Conservation (phyloP, 441 rosid species). For the Sinapis alba region DNA sequence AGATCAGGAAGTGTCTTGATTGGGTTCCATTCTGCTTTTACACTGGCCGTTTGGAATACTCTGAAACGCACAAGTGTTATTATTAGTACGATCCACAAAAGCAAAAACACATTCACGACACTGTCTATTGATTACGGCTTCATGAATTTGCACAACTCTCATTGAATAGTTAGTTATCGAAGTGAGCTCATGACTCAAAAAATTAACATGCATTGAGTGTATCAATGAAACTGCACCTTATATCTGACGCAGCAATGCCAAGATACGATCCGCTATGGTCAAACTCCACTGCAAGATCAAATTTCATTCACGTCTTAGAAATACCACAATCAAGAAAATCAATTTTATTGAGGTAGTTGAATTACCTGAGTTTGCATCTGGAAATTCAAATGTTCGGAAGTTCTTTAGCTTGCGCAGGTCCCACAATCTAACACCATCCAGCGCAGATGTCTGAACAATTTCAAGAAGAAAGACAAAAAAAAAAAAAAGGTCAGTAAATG, state of each 20-base stretch:
- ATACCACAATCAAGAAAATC: slow-evolving; percentile 3
- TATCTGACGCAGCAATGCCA: slow-evolving; percentile 89
- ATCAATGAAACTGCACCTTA: slow-evolving; percentile 51
- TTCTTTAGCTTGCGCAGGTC: slow-evolving; percentile 95
- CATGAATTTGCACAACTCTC: background rate
- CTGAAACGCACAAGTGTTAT: slow-evolving; percentile 41
- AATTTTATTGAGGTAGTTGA: too few species aligned
- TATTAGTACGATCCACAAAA: background rate
- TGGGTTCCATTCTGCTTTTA: slow-evolving; percentile 94
- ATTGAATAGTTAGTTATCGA: background rate
- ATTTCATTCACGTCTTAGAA: slow-evolving; percentile 1
- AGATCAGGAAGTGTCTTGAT: slow-evolving; percentile 87
- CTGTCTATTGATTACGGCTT: background rate
- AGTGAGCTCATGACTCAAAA: background rate
- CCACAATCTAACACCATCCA: slow-evolving; percentile 97
- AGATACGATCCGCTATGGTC: slow-evolving; percentile 95
- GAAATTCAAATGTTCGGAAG: slow-evolving; percentile 73
- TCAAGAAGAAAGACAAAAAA: background rate
- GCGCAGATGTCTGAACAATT: slow-evolving; percentile 79
- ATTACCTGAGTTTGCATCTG: slow-evolving; percentile 84
- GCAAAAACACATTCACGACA: background rate
- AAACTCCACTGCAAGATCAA: slow-evolving; percentile 76
- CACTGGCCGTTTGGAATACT: slow-evolving; percentile 89
- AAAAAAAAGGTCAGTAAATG: background rate
- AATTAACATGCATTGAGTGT: background rate